Evolutionary conservation across 306 rosid species (phyloP).

Genomic region (Inga laurina): DNA sequence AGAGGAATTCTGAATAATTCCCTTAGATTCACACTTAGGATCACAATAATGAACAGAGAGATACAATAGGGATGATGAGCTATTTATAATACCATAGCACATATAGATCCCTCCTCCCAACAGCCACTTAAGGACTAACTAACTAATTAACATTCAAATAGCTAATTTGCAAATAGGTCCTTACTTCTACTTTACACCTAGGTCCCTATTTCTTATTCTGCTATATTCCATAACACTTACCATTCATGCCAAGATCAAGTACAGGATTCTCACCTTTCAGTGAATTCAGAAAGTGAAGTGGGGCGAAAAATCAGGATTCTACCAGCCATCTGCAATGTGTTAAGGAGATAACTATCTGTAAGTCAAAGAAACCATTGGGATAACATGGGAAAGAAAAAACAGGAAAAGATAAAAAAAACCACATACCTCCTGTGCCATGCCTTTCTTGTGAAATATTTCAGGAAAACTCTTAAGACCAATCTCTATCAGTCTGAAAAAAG

Average conservation of each 20-base stretch:
- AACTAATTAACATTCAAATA: no score
- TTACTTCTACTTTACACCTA: no score
- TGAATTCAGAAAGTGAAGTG: slow-evolving; percentile 75
- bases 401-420: background rate
- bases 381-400: slow-evolving; percentile 15
- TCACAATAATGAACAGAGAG: no score
- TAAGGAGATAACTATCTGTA: slow-evolving; percentile 22
- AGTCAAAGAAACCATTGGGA: slow-evolving; percentile 1
- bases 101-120: no score
- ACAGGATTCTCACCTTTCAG: slow-evolving; percentile 63
- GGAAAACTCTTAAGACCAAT: slow-evolving; percentile 84
- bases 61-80: no score
- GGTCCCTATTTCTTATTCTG: no score
- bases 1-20: no score
- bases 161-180: no score
- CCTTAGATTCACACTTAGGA: no score
- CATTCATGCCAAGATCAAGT: slow-evolving; percentile 15
- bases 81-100: no score
- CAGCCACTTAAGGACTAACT: no score
- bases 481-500: slow-evolving; percentile 71
- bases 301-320: slow-evolving; percentile 83
- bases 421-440: slow-evolving; percentile 86
- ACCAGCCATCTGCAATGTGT: slow-evolving; percentile 76
- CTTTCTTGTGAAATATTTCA: slow-evolving; percentile 73
- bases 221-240: no score